Evolutionary conservation across 2,329 filamentous ascomycete species (phyloP), one percentile per base, ranked within the genome.

Genomic region (Elsinoe arachidis): DNA sequence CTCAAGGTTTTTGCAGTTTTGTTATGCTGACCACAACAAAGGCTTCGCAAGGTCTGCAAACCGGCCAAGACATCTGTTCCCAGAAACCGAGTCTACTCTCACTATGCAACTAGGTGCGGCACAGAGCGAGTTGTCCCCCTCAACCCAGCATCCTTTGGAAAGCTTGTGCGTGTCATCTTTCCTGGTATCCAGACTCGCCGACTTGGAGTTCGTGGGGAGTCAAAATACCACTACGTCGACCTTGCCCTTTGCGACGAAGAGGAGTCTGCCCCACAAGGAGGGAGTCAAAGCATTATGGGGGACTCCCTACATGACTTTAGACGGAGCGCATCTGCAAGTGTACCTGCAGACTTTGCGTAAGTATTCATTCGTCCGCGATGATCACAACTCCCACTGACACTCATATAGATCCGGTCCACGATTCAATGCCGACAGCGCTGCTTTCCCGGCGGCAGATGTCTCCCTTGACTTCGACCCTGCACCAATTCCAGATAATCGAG

Each of bases 81-180:
- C 5, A 81, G 93, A 65, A 93, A 93, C 62, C 82, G 92, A 59
- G 93, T 99, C 1, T 99, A 97, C 71, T 90, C 91, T 60, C 91
- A 91, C 69, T 99, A 99, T 71, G 93, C 92, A 49, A 90, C 88
- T 23, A 84, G 89, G 61, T 99, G 93, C 72, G 91, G 89, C 43
- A 95, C 87, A 4, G 91, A 97, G 69, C 84, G 91, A 67, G 95
- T 97, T 38, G 95, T 93, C 0, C 91, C 96, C 9, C 75, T 99
- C 58, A 99, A 99, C 68, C 93, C 93, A 41, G 93, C 93, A 9
- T 97, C 92, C 26, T 99, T 99, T 72, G 93, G 93, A 58, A 99
- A 99, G 72, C 82, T 99, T 43, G 93, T 99, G 34, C 85, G 93
- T 33, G 92, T 99, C 38, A 87, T 99, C 54, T 99, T 97, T 65